phyloP scores from a whole-genome alignment of 139 green algal genomes.

The Chlamydomonas eustigma region DNA sequence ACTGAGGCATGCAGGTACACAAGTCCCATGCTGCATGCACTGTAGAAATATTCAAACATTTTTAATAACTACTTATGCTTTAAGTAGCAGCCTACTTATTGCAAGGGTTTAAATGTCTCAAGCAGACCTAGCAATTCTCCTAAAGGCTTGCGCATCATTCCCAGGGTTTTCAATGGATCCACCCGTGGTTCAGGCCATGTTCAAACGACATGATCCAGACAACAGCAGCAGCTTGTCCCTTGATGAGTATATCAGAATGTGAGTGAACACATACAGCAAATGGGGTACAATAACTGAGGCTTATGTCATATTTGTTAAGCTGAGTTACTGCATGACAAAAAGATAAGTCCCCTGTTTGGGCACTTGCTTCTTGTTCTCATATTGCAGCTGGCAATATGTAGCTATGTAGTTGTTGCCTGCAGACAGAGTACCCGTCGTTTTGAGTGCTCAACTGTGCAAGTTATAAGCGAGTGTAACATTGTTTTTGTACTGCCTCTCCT shows the following conservation, averaged over 20 bases:
- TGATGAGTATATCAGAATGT: constrained; percentile 13
- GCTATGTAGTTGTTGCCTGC: neutral
- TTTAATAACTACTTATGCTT: neutral
- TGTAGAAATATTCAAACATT: neutral
- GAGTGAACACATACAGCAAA: neutral
- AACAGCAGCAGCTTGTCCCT: constrained; percentile 11
- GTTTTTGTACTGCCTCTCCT: too few relatives aligned
- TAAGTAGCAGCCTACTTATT: neutral
- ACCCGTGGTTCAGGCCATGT: constrained; percentile 12
- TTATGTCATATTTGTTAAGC: neutral
- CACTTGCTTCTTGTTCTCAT: neutral
- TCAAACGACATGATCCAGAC: constrained; percentile 10
- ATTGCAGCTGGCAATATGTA: neutral
- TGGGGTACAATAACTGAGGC: neutral
- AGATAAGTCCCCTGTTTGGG: neutral
- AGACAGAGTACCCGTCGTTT: neutral
- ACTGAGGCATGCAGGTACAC: constrained; percentile 17
- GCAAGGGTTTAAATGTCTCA: neutral
- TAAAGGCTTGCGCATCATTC: neutral
- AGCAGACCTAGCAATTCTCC: neutral
- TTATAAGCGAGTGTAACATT: too few relatives aligned
- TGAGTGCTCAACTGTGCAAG: neutral
- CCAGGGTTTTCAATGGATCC: constrained; percentile 11
- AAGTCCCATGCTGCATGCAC: neutral
- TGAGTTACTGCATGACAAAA: neutral